phyloP scores from a whole-genome alignment of 805 yeast genomes.

The Cyberlindnera saturnus region DNA sequence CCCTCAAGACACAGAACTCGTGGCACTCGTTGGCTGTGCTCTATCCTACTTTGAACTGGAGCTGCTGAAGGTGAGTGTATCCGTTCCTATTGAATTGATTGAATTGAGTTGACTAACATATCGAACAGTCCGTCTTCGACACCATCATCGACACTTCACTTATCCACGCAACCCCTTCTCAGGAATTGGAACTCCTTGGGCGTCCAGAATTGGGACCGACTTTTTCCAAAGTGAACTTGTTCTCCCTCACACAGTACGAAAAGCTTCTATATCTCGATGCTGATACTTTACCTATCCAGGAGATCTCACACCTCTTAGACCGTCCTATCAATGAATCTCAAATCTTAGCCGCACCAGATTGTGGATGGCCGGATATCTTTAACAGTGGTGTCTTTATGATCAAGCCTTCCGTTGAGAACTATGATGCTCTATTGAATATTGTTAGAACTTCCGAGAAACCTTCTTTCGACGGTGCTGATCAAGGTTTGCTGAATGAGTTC shows the following conservation, averaged over 20 bases:
- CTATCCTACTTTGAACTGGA: constrained; percentile 13
- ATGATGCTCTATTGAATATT: constrained; percentile 30
- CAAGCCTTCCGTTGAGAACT: constrained; percentile 43
- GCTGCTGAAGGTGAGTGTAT: constrained; percentile 13
- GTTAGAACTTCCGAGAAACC: constrained; percentile 23
- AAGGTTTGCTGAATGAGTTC: constrained; percentile 73
- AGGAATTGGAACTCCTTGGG: constrained; percentile 29
- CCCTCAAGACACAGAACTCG: constrained; percentile 11
- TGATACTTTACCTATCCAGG: constrained; percentile 48
- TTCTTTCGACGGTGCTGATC: constrained; percentile 85
- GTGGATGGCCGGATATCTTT: constrained; percentile 87
- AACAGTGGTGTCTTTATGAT: constrained; percentile 68
- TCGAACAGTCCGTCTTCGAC: constrained; percentile 11
- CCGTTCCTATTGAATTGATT: not conserved
- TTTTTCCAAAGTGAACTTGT: constrained; percentile 43
- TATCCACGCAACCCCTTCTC: constrained; percentile 16
- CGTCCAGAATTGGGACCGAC: constrained; percentile 51
- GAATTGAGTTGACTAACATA: not conserved
- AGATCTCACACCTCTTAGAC: constrained; percentile 18
- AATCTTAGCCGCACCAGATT: constrained; percentile 53
- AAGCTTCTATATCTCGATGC: constrained; percentile 56
- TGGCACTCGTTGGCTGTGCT: constrained; percentile 17
- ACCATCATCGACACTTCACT: constrained; percentile 24
- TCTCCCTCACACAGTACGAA: constrained; percentile 38
- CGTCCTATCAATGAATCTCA: constrained; percentile 17